Evolutionary conservation across 768 basidiomycete genomes (phyloP).

Genomic region (Hydnomerulius pinastri): DNA sequence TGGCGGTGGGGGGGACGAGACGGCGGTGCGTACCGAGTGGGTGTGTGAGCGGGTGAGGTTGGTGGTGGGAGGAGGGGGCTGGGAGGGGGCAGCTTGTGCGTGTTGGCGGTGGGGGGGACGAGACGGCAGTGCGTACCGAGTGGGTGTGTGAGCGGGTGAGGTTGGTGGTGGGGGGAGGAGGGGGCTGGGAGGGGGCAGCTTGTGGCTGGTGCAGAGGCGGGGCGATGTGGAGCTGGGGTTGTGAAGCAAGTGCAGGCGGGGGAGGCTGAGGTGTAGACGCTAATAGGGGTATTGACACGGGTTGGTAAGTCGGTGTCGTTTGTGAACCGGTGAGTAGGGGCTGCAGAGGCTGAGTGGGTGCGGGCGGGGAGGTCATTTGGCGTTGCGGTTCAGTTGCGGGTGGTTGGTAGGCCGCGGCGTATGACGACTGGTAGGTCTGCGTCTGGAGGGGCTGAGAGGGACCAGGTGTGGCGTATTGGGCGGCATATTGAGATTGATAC

Average conservation of each 20-base stretch:
- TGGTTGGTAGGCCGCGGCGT: constrained; percentile 9
- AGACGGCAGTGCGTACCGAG: constrained; percentile 12
- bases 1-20: constrained; percentile 14
- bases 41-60: constrained; percentile 31
- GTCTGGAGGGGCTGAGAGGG: too few relatives aligned
- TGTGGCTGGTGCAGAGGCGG: constrained; percentile 8
- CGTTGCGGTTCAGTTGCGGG: constrained; percentile 8
- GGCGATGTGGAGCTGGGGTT: constrained; percentile 13
- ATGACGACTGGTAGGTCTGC: too few relatives aligned
- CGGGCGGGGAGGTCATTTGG: constrained; percentile 15
- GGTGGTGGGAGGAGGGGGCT: constrained; percentile 20
- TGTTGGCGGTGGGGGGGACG: too few relatives aligned
- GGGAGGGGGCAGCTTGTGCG: constrained; percentile 9
- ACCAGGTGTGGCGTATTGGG: constrained; percentile 15
- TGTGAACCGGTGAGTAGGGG: constrained; percentile 9
- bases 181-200: constrained; percentile 16
- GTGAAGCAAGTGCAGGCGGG: constrained; percentile 11
- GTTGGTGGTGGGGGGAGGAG: constrained; percentile 27
- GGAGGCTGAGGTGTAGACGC: constrained; percentile 6
- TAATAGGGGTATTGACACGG: constrained; percentile 22
- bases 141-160: constrained; percentile 20
- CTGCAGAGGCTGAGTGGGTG: constrained; percentile 13
- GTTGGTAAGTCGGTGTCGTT: constrained; percentile 17
- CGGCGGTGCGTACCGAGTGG: constrained; percentile 20
- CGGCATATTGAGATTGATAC: constrained; percentile 31